phyloP scores from a whole-genome alignment of 495 filamentous ascomycete species.

The Glonium stellatum region DNA sequence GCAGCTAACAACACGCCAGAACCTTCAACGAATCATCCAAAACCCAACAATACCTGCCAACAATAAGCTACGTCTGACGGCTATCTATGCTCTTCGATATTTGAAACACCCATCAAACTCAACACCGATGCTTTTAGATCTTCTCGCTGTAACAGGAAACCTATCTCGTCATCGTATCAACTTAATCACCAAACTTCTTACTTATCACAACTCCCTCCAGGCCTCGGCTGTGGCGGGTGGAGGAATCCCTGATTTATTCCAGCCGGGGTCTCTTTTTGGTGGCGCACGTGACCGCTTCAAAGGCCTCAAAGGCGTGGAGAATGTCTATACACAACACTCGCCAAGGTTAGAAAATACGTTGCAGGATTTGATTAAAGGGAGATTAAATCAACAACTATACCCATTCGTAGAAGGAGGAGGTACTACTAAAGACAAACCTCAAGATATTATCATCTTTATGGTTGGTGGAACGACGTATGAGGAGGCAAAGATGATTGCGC shows the following conservation, averaged over 20 bases:
- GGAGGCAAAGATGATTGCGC: conserved; percentile 88
- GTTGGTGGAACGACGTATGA: conserved; percentile 91
- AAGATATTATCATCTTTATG: conserved; percentile 92
- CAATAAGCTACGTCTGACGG: conserved; percentile 80
- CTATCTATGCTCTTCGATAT: conserved; percentile 89
- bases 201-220: conserved; percentile 79
- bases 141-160: conserved; percentile 69
- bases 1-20: conserved; percentile 44
- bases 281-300: conserved; percentile 85
- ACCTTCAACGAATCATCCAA: conserved; percentile 75
- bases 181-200: conserved; percentile 67
- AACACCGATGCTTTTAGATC: conserved; percentile 73
- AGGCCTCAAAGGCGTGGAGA: conserved; percentile 93
- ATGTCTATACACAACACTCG: conserved; percentile 97
- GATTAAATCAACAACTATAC: conserved; percentile 74
- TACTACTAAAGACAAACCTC: conserved; percentile 83
- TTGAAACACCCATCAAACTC: conserved; percentile 74
- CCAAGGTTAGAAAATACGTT: conserved; percentile 79
- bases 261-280: conserved; percentile 84
- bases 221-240: conserved; percentile 54
- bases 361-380: conserved; percentile 86
- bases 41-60: conserved; percentile 63
- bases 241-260: conserved; percentile 83
- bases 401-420: conserved; percentile 86
- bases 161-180: conserved; percentile 66